These are phyloP conservation scores for Bacterosira constricta DNA, from an alignment of 108 stramenopile genomes.

Conservation along the genomic window DNA sequence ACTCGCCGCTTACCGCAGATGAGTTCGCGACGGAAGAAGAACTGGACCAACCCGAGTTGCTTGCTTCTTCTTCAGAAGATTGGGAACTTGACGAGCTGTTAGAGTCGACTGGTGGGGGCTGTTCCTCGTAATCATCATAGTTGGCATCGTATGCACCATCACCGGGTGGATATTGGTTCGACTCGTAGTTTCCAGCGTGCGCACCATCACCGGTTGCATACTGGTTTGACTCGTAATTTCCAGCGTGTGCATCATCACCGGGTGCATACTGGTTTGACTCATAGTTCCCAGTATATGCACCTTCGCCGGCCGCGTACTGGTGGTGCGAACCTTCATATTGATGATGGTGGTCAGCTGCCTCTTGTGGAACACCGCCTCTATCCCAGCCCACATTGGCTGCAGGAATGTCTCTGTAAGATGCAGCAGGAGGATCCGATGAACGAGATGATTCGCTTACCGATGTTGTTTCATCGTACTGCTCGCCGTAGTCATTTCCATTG, in stretches of 20 bases:
- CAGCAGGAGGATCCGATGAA: slow-evolving; percentile 49
- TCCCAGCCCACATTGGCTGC: slow-evolving; percentile 1
- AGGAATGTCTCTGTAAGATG: slow-evolving; percentile 37
- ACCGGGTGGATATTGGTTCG: too few relatives aligned
- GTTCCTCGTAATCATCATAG: slow-evolving; percentile 9
- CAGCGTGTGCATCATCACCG: neutral
- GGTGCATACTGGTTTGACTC: neutral
- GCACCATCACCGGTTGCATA: too few relatives aligned
- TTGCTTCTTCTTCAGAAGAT: slow-evolving; percentile 20
- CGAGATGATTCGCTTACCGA: slow-evolving; percentile 15
- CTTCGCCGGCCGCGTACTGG: neutral
- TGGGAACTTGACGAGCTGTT: neutral
- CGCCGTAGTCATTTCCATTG: neutral
- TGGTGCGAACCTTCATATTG: neutral
- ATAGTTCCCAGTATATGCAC: neutral
- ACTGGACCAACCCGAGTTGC: neutral
- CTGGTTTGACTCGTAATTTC: too few relatives aligned
- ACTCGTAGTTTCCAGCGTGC: too few relatives aligned
- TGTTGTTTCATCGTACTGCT: slow-evolving; percentile 12
- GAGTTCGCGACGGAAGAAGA: slow-evolving; percentile 6
- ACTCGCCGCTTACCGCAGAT: neutral
- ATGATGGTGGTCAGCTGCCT: neutral
- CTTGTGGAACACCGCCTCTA: neutral
- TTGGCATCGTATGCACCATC: too few relatives aligned
- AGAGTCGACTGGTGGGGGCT: slow-evolving; percentile 9